These are phyloP conservation scores for Aphanomyces invadans DNA, from an alignment of 352 stramenopile genomes.

Conservation along the genomic window DNA sequence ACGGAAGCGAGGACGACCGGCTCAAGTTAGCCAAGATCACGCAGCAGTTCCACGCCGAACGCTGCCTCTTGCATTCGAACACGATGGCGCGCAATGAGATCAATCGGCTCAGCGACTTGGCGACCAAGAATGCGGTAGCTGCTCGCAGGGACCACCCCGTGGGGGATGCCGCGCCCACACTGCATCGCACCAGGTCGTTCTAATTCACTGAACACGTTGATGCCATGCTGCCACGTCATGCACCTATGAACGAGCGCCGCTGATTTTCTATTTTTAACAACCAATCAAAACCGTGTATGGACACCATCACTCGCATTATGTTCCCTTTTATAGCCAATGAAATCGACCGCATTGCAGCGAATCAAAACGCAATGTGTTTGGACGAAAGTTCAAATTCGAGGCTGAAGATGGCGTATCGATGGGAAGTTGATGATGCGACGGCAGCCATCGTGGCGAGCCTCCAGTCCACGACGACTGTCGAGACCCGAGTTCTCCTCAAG, in stretches of 20 bases:
- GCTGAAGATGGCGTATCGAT: slow-evolving; percentile 16
- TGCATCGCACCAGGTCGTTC: background rate
- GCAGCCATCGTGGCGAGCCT: slow-evolving; percentile 34
- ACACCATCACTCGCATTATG: background rate
- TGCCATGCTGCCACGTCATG: too few relatives aligned
- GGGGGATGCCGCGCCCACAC: too few relatives aligned
- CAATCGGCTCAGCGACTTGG: slow-evolving; percentile 7
- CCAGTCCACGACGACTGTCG: slow-evolving; percentile 29
- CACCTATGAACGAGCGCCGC: too few relatives aligned
- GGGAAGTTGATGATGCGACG: slow-evolving; percentile 39
- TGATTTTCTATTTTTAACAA: background rate
- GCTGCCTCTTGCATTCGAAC: slow-evolving; percentile 12
- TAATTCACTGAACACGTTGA: too few relatives aligned
- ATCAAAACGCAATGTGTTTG: too few relatives aligned
- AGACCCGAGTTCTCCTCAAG: slow-evolving; percentile 56
- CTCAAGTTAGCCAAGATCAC: slow-evolving; percentile 18
- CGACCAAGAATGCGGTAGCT: background rate
- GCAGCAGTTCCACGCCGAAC: slow-evolving; percentile 14
- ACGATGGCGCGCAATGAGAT: slow-evolving; percentile 4
- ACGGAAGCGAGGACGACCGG: background rate
- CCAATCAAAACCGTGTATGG: background rate
- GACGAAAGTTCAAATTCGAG: too few relatives aligned
- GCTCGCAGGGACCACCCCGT: background rate
- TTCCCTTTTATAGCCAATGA: background rate
- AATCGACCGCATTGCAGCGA: background rate